A percentile compares a stretch with the other conserved stretches of the same genome.
Evolutionary conservation across 164 flowering plant genomes (phyloP).

Genomic region (Sextonia rubra): DNA sequence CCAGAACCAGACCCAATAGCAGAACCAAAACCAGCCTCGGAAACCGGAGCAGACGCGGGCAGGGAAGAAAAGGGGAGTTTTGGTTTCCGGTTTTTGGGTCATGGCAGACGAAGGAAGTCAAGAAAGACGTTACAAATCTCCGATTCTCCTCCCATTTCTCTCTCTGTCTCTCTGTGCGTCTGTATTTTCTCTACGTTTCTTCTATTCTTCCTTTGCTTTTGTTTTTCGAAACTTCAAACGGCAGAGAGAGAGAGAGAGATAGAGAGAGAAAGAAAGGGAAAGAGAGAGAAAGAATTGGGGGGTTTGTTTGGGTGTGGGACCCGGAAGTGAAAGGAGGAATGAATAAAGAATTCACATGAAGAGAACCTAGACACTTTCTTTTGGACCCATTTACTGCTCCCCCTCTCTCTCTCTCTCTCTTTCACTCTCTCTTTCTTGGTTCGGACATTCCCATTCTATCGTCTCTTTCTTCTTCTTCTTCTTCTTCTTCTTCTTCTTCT

Average conservation of each 20-base stretch:
- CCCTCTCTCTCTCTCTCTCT: not conserved
- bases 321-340: not conserved
- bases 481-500: not conserved
- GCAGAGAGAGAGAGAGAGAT: conserved; percentile 13
- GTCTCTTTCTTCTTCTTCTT: not conserved
- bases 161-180: no score
- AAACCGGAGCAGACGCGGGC: not conserved
- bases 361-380: conserved; percentile 66
- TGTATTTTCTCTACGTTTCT: not conserved
- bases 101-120: conserved; percentile 1
- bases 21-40: conserved; percentile 7
- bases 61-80: not conserved
- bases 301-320: not conserved
- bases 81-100: conserved; percentile 9
- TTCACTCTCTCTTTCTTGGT: not conserved
- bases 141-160: conserved; percentile 3
- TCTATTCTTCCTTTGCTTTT: not conserved
- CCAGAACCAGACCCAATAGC: conserved; percentile 12
- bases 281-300: conserved; percentile 3
- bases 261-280: conserved; percentile 6
- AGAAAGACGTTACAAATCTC: conserved; percentile 3
- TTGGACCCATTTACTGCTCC: not conserved
- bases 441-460: not conserved
- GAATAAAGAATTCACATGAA: conserved; percentile 35
- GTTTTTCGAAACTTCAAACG: conserved; percentile 9